Conservation (phyloP, 2,329 filamentous ascomycete genomes). For the Phyllosticta citribraziliensis region DNA sequence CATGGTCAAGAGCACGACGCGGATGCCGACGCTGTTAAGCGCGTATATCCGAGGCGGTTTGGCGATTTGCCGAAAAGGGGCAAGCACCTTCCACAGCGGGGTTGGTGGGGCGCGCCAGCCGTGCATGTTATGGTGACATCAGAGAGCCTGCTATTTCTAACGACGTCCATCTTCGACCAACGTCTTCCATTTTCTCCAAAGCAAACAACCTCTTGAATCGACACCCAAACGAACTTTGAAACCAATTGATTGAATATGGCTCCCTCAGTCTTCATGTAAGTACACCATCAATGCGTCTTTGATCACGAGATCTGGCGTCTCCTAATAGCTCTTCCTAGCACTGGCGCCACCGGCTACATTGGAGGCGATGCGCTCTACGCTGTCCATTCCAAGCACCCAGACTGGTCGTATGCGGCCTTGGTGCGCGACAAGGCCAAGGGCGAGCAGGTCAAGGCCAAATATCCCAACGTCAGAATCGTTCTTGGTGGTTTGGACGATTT, state of each 20-base stretch:
- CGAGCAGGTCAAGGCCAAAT: background rate
- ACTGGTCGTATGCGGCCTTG: slow-evolving; percentile 4
- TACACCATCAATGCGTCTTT: background rate
- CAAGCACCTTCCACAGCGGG: background rate
- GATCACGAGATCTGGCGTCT: background rate
- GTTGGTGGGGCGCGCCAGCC: background rate
- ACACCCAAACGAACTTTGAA: background rate
- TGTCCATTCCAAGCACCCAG: slow-evolving; percentile 1
- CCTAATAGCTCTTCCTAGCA: background rate
- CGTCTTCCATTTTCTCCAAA: background rate
- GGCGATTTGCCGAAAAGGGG: background rate
- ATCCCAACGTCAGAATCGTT: slow-evolving; percentile 3
- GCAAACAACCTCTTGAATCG: background rate
- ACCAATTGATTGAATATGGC: background rate
- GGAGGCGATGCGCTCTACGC: slow-evolving; percentile 9
- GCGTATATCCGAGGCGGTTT: background rate
- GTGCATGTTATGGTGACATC: background rate
- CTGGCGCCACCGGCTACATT: slow-evolving; percentile 8
- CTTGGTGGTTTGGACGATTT: slow-evolving; percentile 4
- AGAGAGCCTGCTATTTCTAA: background rate
- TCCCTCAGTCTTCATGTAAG: background rate
- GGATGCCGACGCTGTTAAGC: background rate
- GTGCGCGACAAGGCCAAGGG: slow-evolving; percentile 1
- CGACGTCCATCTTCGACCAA: background rate
- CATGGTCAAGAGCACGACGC: background rate